Evolutionary conservation across 2,329 filamentous ascomycete genomes (phyloP), one percentile per base, ranked within the genome.

Genomic region (Teratosphaeria viscida): DNA sequence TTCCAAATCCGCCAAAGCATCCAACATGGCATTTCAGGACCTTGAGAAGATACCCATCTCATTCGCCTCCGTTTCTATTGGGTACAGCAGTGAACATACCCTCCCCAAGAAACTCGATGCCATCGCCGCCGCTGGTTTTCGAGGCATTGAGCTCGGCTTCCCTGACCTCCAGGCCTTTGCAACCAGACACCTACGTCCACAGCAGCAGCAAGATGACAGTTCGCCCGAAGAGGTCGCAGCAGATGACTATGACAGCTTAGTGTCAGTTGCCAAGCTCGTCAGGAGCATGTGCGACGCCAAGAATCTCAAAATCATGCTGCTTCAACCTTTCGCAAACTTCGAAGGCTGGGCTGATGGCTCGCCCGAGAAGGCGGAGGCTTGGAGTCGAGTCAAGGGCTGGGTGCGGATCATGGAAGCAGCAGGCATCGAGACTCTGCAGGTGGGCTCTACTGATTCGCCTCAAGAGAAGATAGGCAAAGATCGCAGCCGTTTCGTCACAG

Each of bases 261-360:
- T 78, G 58, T 72, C 75, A 1, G 79, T 85, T 0, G 85, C 81
- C 0, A 68, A 68, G 16, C 76, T 82, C 47, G 80, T 89, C 56
- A 79, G 77, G 57, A 72, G 74, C 0, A 71, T 87, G 54, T 84
- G 82, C 55, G 74, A 80, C 29, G 75, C 80, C 11, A 76, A 84
- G 37, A 72, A 75, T 0, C 73, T 91, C 1, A 75, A 79, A 39
- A 80, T 91, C 59, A 79, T 91, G 70, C 86, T 90, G 77, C 73
- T 91, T 5, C 88, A 92, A 67, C 87, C 88, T 0, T 91, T 92
- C 66, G 76, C 84, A 16, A 88, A 90, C 66, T 90, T 90, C 60
- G 88, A 92, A 66, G 88, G 88, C 1, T 92, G 88, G 87, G 75
- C 79, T 0, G 76, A 77, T 49, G 83, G 77, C 0, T 83, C 81